phyloP scores from a whole-genome alignment of 75 land plant genomes.

The Selaginella tamariscina region DNA sequence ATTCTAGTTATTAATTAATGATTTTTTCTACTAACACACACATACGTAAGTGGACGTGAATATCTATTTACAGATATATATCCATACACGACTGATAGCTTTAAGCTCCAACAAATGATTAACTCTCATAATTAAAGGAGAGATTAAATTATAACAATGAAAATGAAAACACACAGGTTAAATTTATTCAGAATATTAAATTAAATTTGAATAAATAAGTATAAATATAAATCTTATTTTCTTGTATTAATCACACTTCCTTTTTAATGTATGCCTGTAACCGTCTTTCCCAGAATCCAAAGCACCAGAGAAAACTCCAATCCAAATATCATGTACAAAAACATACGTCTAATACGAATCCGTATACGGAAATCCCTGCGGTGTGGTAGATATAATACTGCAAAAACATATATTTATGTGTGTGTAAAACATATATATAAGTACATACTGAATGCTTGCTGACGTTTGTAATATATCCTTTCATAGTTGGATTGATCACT shows the following conservation, averaged over 20 bases:
- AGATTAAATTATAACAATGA: too few relatives aligned
- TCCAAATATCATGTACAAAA: conserved; percentile 18
- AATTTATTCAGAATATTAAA: too few relatives aligned
- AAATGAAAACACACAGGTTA: conserved; percentile 13
- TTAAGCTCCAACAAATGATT: background rate
- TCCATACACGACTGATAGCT: too few relatives aligned
- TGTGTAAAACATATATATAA: too few relatives aligned
- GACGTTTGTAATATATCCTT: background rate
- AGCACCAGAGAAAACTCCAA: conserved; percentile 15
- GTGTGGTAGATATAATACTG: conserved; percentile 18
- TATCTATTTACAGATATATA: background rate
- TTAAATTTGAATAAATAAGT: too few relatives aligned
- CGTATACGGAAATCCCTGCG: conserved; percentile 23
- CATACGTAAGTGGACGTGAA: background rate
- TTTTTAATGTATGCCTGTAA: background rate
- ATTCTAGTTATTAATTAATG: background rate
- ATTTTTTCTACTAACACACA: background rate
- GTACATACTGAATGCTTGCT: background rate
- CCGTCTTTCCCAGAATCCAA: conserved; percentile 18
- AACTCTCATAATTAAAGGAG: too few relatives aligned
- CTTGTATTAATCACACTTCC: too few relatives aligned
- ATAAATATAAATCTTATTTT: too few relatives aligned
- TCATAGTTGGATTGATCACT: background rate
- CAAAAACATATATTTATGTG: too few relatives aligned
- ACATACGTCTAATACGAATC: conserved; percentile 20